Base-by-base conservation (phyloP, 176 grass and related monocot species). In the Elaeis guineensis region DNA sequence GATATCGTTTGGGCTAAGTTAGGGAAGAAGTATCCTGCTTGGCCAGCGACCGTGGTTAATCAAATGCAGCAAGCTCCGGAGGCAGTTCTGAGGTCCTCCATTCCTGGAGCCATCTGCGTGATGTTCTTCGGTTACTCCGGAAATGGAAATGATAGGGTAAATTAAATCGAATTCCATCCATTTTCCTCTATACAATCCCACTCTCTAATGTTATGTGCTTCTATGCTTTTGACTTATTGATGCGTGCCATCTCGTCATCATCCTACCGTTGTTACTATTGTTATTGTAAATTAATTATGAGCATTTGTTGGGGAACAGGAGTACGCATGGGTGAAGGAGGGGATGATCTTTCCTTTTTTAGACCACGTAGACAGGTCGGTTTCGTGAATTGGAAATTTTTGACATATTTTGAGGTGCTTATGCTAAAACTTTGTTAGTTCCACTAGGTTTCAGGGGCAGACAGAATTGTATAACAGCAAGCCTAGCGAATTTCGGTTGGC, bases 1-100 rank as follows among this genome's bases (percentile, higher is more conserved):
- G 87, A 97, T 83, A 72, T 97, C 29, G 84, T 97, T 54, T 97
- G 92, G 92, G 92, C 75, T 76, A 90, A 68, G 65, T 72, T 85
- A 6, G 84, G 84, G 50, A 97, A 90, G 77, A 70, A 80, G 65
- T 86, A 87, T 49, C 84, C 87, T 0, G 70, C 66, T 54, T 97
- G 92, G 92, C 92, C 92, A 16, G 92, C 79, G 56, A 57, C 88
- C 50, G 69, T 97, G 14, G 59, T 91, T 6, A 76, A 97, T 64
- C 92, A 87, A 70, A 72, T 78, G 71, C 86, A 77, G 72, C 72
- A 82, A 69, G 78, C 62, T 17, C 59, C 78, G 0, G 81, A 85
- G 65, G 77, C 75, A 52, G 49, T 91, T 65, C 77, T 66, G 14
- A 70, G 79, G 17, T 78, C 81, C 7, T 69, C 52, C 5, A 25